Evolutionary conservation across 768 basidiomycete species (phyloP).

Genomic region (Tricholoma hemisulphureum): DNA sequence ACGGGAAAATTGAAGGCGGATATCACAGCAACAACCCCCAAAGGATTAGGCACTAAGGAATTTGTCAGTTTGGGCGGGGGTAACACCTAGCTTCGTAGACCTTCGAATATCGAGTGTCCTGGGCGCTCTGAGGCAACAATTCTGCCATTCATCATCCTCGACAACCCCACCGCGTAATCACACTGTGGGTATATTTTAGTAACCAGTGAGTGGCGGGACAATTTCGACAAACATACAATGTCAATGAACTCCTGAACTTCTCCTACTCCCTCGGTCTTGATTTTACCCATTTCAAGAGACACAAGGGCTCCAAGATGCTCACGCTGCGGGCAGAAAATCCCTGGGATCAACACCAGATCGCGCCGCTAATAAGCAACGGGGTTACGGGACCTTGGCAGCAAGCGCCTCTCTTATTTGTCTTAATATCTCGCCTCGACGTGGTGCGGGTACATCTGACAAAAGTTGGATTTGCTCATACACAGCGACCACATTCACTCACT

Average conservation of each 20-base stretch:
- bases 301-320: slow-evolving; percentile 80
- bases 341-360: slow-evolving; percentile 8
- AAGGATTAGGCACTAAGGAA: slow-evolving; percentile 80
- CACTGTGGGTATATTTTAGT: slow-evolving; percentile 52
- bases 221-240: slow-evolving; percentile 70
- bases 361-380: slow-evolving; percentile 2
- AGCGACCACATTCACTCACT: slow-evolving; percentile 28
- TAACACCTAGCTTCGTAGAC: slow-evolving; percentile 36
- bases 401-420: slow-evolving; percentile 85
- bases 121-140: slow-evolving; percentile 86
- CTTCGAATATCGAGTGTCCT: slow-evolving; percentile 89
- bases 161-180: slow-evolving; percentile 91
- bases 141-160: slow-evolving; percentile 91
- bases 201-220: not conserved
- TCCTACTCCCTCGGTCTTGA: slow-evolving; percentile 84
- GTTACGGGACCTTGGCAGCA: slow-evolving; percentile 63
- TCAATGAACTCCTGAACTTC: slow-evolving; percentile 96
- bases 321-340: slow-evolving; percentile 42
- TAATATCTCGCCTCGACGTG: slow-evolving; percentile 83
- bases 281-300: slow-evolving; percentile 90
- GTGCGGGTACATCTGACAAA: slow-evolving; percentile 65
- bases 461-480: not conserved
- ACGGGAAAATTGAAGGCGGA: slow-evolving; percentile 97
- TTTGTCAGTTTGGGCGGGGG: slow-evolving; percentile 16
- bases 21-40: slow-evolving; percentile 68